phyloP scores from a whole-genome alignment of 1,284 basidiomycete genomes.

The Ustilago sp. region DNA sequence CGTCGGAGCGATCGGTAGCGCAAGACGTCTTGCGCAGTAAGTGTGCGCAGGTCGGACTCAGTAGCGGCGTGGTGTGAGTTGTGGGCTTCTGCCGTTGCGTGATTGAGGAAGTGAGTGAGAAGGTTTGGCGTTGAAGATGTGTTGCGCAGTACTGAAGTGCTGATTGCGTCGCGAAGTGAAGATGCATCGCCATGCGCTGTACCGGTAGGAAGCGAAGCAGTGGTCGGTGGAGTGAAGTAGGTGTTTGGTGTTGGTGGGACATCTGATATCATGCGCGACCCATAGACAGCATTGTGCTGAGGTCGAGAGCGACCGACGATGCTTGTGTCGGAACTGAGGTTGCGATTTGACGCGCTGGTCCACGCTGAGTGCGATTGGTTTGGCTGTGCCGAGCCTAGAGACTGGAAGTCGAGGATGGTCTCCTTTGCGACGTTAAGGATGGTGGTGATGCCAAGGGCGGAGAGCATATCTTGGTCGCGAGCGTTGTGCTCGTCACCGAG shows the following conservation, averaged over 20 bases:
- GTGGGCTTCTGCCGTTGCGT: constrained; percentile 7
- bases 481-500: constrained; percentile 95
- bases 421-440: constrained; percentile 92
- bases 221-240: constrained; percentile 46
- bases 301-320: neutral
- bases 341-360: constrained; percentile 11
- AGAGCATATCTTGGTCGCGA: constrained; percentile 78
- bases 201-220: constrained; percentile 18
- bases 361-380: constrained; percentile 20
- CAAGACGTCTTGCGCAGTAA: constrained; percentile 39
- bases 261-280: neutral
- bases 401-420: constrained; percentile 53
- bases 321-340: constrained; percentile 5
- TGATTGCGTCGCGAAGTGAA: constrained; percentile 35
- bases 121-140: constrained; percentile 63
- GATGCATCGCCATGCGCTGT: constrained; percentile 11
- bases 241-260: constrained; percentile 32
- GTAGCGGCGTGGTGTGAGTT: neutral
- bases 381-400: constrained; percentile 9
- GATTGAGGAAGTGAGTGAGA: constrained; percentile 38
- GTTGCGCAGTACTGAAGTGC: constrained; percentile 49
- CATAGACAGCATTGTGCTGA: constrained; percentile 4
- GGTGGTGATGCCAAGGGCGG: constrained; percentile 80
- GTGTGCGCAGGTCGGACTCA: constrained; percentile 25
- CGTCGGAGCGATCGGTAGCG: constrained; percentile 41